Conservation (phyloP, 306 rosid species). For the Cucumis cinereus region DNA sequence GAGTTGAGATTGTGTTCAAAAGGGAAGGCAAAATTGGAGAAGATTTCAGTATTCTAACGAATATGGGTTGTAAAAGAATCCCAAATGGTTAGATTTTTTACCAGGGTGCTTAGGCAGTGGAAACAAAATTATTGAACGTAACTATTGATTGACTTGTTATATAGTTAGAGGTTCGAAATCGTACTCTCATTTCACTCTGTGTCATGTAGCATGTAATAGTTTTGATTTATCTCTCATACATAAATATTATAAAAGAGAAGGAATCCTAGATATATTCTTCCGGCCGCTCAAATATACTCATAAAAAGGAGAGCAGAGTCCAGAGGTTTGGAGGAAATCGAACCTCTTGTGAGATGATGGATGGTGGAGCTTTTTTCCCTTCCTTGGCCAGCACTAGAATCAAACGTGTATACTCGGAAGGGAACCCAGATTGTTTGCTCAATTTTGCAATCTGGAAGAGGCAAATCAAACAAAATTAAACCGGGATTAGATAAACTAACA, state of each 20-base stretch:
- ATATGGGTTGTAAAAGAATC: neutral
- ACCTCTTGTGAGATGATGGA: constrained; percentile 40
- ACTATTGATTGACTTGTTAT: neutral
- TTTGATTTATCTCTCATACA: neutral
- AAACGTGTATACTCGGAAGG: constrained; percentile 64
- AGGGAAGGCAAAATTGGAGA: no score
- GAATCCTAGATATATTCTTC: neutral
- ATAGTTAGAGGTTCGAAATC: neutral
- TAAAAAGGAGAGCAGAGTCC: neutral
- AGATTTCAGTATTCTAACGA: no score
- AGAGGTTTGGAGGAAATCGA: constrained; percentile 1
- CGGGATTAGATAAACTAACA: neutral
- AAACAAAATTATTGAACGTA: no score
- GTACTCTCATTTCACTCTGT: no score
- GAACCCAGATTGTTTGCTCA: constrained; percentile 64
- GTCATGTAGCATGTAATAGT: neutral
- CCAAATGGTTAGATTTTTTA: neutral
- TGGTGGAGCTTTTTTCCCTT: constrained; percentile 41
- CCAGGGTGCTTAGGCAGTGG: neutral
- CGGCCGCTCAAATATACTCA: neutral
- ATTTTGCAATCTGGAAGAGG: constrained; percentile 45
- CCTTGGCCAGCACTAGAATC: constrained; percentile 26
- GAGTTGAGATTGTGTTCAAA: no score
- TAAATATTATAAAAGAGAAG: neutral
- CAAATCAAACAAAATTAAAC: neutral